Percentiles rank a stretch among this genome's conserved stretches.
These are phyloP conservation scores for Heliamphora exappendiculata DNA, from an alignment of 148 eudicot species.

Conservation along the genomic window DNA sequence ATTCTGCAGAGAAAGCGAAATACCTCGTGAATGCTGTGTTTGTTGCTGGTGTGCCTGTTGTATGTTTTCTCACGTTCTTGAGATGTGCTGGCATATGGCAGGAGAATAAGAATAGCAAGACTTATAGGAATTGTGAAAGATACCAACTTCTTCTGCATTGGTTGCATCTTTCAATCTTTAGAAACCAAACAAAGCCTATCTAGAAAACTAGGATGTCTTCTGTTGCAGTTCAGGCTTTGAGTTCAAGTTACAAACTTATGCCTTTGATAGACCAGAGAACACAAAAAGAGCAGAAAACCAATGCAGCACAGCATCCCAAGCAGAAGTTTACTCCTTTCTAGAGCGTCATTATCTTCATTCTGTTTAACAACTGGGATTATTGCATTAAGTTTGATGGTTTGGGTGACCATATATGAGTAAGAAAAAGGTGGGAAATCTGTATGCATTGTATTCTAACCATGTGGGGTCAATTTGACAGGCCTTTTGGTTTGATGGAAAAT, in stretches of 20 bases:
- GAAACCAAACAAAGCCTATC: slow-evolving; percentile 8
- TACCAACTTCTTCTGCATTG: slow-evolving; percentile 5
- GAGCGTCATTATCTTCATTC: not conserved
- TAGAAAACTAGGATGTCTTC: not conserved
- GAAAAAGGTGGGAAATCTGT: not conserved
- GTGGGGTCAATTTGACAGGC: too few species aligned
- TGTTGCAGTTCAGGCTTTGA: not conserved
- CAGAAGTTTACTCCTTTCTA: not conserved
- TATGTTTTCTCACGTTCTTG: slow-evolving; percentile 1
- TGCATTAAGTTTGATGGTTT: slow-evolving; percentile 8
- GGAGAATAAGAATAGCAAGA: slow-evolving; percentile 11
- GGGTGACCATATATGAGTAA: not conserved
- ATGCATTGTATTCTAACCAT: too few species aligned
- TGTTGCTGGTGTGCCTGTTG: slow-evolving; percentile 1
- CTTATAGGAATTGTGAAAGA: slow-evolving; percentile 2
- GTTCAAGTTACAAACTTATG: not conserved
- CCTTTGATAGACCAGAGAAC: not conserved
- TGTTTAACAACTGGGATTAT: not conserved
- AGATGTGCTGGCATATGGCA: slow-evolving; percentile 20
- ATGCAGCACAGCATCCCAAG: not conserved
- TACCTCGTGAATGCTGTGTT: slow-evolving; percentile 17
- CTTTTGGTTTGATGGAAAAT: too few species aligned
- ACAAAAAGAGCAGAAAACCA: not conserved
- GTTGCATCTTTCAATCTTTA: slow-evolving; percentile 7
- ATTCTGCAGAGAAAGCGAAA: not conserved